A percentile compares a stretch with the other conserved stretches of the same genome.
These are phyloP conservation scores for Setomelanomma holmii DNA, from an alignment of 2,329 filamentous ascomycete genomes.

Conservation along the genomic window DNA sequence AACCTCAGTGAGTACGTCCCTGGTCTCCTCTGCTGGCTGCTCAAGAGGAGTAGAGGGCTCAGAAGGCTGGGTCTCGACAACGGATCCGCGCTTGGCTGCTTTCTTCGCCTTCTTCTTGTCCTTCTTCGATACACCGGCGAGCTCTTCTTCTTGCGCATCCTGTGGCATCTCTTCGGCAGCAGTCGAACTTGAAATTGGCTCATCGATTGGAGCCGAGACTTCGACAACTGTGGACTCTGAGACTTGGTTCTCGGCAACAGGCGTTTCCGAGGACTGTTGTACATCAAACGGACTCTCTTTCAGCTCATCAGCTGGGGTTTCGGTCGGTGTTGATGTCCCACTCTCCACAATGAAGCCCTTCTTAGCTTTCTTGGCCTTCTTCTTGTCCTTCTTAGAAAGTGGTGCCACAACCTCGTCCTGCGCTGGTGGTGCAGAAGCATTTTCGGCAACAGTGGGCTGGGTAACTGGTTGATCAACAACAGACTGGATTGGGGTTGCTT, in stretches of 20 bases:
- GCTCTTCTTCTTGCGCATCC: slow-evolving; percentile 9
- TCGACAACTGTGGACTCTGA: not conserved
- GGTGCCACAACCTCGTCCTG: slow-evolving; percentile 7
- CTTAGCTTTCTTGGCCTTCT: slow-evolving; percentile 31
- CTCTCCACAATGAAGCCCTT: slow-evolving; percentile 22
- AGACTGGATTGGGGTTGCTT: not conserved
- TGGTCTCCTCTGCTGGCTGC: not conserved
- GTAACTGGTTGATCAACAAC: no score
- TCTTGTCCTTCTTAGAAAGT: slow-evolving; percentile 28
- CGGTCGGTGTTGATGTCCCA: slow-evolving; percentile 3
- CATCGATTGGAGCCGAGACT: not conserved
- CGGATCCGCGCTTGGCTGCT: slow-evolving; percentile 17
- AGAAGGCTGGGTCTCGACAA: slow-evolving; percentile 14
- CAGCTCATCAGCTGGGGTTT: slow-evolving; percentile 10
- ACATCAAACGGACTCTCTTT: slow-evolving; percentile 6
- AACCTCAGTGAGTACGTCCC: not conserved
- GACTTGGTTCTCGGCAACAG: not conserved
- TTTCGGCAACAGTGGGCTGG: no score
- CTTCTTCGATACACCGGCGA: slow-evolving; percentile 20
- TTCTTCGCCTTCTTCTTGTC: slow-evolving; percentile 24
- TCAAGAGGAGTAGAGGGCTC: slow-evolving; percentile 8
- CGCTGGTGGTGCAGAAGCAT: not conserved
- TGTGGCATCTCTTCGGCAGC: not conserved
- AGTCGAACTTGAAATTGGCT: not conserved
- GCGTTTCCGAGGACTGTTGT: not conserved